Conservation (phyloP, 1,139 yeast species). For the Lodderomyces parapsilosis region DNA sequence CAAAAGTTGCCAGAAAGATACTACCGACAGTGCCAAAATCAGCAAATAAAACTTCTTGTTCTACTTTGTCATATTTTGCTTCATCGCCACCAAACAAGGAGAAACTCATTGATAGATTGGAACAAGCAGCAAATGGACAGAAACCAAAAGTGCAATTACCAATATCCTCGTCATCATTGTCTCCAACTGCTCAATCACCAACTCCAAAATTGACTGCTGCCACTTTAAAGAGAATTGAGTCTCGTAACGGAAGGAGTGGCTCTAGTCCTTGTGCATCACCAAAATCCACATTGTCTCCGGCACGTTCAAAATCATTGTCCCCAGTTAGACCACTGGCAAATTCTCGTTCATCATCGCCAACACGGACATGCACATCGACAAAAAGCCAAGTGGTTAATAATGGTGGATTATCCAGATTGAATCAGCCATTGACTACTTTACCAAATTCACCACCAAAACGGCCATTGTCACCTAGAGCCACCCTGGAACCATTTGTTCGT, state of each 20-base stretch:
- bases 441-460: conserved; percentile 4
- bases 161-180: background rate
- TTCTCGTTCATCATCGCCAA: background rate
- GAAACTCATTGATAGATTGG: background rate
- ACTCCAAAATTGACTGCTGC: conserved; percentile 26
- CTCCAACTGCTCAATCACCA: conserved; percentile 9
- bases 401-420: conserved; percentile 2
- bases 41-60: too few relatives aligned
- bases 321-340: conserved; percentile 1
- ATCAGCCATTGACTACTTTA: conserved; percentile 2
- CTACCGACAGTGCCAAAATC: conserved; percentile 21
- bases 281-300: conserved; percentile 6
- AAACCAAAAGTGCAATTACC: background rate
- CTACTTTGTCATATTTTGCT: background rate
- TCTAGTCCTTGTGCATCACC: background rate
- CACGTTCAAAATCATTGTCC: conserved; percentile 10
- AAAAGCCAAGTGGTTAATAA: background rate
- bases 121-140: background rate
- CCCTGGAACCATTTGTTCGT: conserved; percentile 3
- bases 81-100: conserved; percentile 4
- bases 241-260: conserved; percentile 11
- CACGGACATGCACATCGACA: background rate
- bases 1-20: conserved; percentile 36
- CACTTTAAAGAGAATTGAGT: conserved; percentile 32
- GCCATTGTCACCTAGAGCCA: conserved; percentile 4